phyloP scores from a whole-genome alignment of 306 rosid genomes.

The Pyrus communis region DNA sequence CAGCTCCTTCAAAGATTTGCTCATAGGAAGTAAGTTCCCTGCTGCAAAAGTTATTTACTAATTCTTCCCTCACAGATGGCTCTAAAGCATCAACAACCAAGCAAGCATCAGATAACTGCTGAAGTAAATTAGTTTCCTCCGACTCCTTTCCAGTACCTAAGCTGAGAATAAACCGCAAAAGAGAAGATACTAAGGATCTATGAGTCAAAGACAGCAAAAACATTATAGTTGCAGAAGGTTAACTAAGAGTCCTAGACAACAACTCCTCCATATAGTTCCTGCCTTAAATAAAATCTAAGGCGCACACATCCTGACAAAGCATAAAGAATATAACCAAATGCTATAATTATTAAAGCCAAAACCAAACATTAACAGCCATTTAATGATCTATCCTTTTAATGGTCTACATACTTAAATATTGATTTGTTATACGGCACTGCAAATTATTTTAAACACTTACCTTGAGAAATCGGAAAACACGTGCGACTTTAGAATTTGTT shows the following conservation, averaged over 20 bases:
- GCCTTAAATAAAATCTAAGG: neutral
- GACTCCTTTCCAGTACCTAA: constrained; percentile 99
- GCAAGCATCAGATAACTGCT: constrained; percentile 95
- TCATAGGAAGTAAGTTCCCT: constrained; percentile 95
- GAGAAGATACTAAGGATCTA: constrained; percentile 9
- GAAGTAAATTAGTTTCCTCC: constrained; percentile 82
- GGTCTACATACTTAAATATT: neutral
- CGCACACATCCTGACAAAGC: neutral
- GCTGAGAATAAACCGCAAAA: constrained; percentile 58
- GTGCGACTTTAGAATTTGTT: constrained; percentile 96
- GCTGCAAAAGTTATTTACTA: constrained; percentile 90
- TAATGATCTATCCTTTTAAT: neutral
- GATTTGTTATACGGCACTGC: neutral
- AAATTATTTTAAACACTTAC: constrained; percentile 28
- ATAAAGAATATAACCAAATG: neutral
- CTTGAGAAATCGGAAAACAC: constrained; percentile 94
- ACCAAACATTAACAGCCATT: neutral
- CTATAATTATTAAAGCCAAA: neutral
- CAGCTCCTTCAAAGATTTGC: constrained; percentile 99
- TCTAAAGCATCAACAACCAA: constrained; percentile 95
- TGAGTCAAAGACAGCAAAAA: neutral
- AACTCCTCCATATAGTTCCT: neutral
- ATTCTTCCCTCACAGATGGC: constrained; percentile 96
- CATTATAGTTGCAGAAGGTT: neutral
- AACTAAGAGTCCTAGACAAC: neutral